Percentiles rank a stretch among this genome's conserved stretches.
Evolutionary conservation across 2,329 filamentous ascomycete genomes (phyloP).

Genomic region (Sclerotinia sclerotiorum): DNA sequence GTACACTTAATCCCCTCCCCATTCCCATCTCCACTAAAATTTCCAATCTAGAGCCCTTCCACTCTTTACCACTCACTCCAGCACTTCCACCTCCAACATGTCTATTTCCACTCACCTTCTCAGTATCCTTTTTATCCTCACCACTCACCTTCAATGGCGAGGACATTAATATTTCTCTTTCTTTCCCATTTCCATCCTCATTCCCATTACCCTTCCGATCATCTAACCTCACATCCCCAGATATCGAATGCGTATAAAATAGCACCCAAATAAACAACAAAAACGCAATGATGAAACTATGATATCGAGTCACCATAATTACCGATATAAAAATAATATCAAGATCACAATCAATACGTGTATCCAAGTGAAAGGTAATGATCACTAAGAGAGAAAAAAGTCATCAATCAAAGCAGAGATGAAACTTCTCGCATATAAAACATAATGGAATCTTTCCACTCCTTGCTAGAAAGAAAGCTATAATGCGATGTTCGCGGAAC

Average conservation of each 20-base stretch:
- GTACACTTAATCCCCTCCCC: not conserved
- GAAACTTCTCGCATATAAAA: not conserved
- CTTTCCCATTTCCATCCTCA: no score
- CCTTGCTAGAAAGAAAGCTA: not conserved
- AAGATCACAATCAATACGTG: not conserved
- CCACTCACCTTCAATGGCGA: not conserved
- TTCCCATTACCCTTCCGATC: not conserved
- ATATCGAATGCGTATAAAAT: not conserved
- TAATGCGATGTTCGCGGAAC: not conserved
- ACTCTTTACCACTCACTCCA: no score
- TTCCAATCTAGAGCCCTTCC: not conserved
- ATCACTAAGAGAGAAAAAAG: not conserved
- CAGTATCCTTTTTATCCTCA: not conserved
- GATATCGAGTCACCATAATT: constrained; percentile 1
- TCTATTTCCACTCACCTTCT: not conserved
- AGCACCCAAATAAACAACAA: constrained; percentile 9
- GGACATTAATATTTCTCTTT: not conserved
- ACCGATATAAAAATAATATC: no score
- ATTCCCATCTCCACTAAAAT: not conserved
- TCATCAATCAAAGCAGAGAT: not conserved
- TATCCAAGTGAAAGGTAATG: no score
- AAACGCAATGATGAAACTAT: not conserved
- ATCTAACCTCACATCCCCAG: not conserved
- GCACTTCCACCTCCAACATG: not conserved
- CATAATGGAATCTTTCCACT: not conserved